phyloP scores from a whole-genome alignment of 2,329 filamentous ascomycete species.

The Rhinocladiella similis region DNA sequence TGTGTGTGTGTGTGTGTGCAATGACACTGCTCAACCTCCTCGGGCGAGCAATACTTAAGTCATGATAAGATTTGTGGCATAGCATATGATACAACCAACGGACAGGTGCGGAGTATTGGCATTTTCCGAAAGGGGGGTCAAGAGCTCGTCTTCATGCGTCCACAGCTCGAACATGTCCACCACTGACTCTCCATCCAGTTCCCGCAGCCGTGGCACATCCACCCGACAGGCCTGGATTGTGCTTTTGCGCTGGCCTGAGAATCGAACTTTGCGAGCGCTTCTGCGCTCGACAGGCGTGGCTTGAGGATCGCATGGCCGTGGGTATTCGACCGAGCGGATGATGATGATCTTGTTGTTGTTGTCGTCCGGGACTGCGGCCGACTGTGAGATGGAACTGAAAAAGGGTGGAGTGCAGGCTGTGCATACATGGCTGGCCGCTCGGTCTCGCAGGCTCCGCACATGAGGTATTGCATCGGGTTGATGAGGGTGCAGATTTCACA shows the following conservation, averaged over 20 bases:
- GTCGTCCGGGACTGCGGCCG: conserved; percentile 7
- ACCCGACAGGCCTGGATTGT: conserved; percentile 55
- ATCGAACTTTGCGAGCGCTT: conserved; percentile 40
- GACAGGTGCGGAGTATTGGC: no score
- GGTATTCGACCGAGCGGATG: no score
- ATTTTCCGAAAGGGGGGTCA: background rate
- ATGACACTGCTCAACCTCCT: no score
- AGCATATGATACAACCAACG: no score
- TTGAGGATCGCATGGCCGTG: conserved; percentile 12
- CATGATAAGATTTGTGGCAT: no score
- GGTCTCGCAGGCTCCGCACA: conserved; percentile 60
- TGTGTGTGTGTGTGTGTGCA: no score
- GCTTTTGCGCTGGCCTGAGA: conserved; percentile 46
- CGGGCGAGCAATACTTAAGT: no score
- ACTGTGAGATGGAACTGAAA: background rate
- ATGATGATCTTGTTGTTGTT: conserved; percentile 6
- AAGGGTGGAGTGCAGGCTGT: conserved; percentile 18
- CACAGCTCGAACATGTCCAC: conserved; percentile 65
- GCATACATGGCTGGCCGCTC: conserved; percentile 51
- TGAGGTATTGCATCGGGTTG: conserved; percentile 59
- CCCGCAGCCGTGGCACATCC: conserved; percentile 60
- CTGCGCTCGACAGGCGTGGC: conserved; percentile 35
- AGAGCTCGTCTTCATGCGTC: conserved; percentile 57
- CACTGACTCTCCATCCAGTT: conserved; percentile 64
- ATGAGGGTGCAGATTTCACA: conserved; percentile 63